phyloP scores from a whole-genome alignment of 129 eudicot genomes.

The Lactuca saligna region DNA sequence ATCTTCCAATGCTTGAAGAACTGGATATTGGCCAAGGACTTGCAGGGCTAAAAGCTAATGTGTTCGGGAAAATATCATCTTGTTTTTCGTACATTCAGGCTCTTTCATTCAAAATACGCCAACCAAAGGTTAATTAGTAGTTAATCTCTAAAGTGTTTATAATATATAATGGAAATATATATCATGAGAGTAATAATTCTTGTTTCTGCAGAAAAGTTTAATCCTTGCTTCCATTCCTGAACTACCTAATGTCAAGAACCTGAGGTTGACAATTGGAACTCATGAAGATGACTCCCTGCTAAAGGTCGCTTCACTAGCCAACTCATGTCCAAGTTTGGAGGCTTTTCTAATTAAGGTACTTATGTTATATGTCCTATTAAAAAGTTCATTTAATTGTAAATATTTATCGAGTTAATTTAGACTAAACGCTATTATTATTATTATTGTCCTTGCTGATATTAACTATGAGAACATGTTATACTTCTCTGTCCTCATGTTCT shows the following conservation, averaged over 20 bases:
- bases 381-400: background rate
- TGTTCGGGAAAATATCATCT: slow-evolving; percentile 31
- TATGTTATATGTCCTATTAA: background rate
- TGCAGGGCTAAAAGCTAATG: slow-evolving; percentile 35
- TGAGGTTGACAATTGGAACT: slow-evolving; percentile 35
- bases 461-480: background rate
- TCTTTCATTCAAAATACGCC: background rate
- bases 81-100: slow-evolving; percentile 32
- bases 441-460: background rate
- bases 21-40: slow-evolving; percentile 21
- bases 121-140: too few species aligned
- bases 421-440: background rate
- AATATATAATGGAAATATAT: background rate
- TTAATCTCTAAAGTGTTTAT: too few species aligned
- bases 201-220: slow-evolving; percentile 31
- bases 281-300: slow-evolving; percentile 41
- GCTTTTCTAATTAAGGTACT: slow-evolving; percentile 41
- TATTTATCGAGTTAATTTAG: too few species aligned
- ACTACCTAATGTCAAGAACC: slow-evolving; percentile 40
- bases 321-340: slow-evolving; percentile 42
- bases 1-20: slow-evolving; percentile 44
- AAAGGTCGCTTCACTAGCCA: slow-evolving; percentile 32
- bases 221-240: slow-evolving; percentile 26
- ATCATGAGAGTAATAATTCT: background rate
- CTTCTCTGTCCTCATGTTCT: background rate